Base-by-base conservation (phyloP, 495 filamentous ascomycete species). In the Aspergillus ostianus region DNA sequence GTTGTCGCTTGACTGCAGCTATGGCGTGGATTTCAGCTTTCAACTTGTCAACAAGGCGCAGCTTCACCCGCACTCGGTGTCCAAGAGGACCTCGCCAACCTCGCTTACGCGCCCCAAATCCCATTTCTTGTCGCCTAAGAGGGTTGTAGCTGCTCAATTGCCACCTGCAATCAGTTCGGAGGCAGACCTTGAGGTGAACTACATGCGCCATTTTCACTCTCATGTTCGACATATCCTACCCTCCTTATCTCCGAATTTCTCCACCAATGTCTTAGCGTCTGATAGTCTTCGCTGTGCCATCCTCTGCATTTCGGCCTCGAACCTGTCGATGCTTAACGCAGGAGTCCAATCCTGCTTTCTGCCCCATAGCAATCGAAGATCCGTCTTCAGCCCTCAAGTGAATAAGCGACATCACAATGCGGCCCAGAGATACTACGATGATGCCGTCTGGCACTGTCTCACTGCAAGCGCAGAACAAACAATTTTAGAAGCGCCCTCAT, bases 271-370 rank as follows among this genome's bases (percentile, higher is more conserved):
- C 30, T 47, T 59, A 13, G 20, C 52, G 2, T 55, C 56, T 1
- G 36, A 56, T 4, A 47, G 29, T 18, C 30, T 56, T 1, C 20
- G 52, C 8, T 58, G 15, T 6, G 61, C 61, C 32, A 44, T 44
- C 2, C 55, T 63, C n/a, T 63, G 61, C 56, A 63, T 63, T 15
- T 54, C 55, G 10, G 64, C 62, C 3, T 64, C 62, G 0, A 64
- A 54, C 30, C 58, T 64, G 6, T 64, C 62, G 5, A 64, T 64
- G 58, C 55, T 64, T 7, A 60, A 61, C 44, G 32, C 62, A 8
- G 51, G 17, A 49, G 53, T 64, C 23, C 62, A 64, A 53, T 54
- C 41, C 17, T 57, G 57, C 4, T 20, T 15, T 5, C 3, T 54
- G 18, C 23, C 49, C 10, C 27, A n/a, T n/a, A 45, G 58, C 32